Conservation (phyloP, 2,329 filamentous ascomycete species). For the Colletotrichum brevisporum region DNA sequence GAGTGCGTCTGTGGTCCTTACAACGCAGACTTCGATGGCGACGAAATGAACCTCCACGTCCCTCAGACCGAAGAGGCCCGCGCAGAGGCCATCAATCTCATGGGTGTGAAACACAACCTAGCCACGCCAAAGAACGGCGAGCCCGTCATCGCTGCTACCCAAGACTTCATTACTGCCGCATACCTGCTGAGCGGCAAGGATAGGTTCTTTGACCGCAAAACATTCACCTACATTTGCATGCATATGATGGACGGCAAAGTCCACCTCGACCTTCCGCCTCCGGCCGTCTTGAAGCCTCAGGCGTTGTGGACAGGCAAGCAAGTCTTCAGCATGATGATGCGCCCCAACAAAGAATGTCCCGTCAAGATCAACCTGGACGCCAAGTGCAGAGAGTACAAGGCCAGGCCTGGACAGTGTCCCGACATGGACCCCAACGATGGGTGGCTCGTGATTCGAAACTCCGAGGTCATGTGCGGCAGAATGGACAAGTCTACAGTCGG, state of each 20-base stretch:
- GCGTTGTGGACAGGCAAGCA: slow-evolving; percentile 97
- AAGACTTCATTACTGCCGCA: slow-evolving; percentile 98
- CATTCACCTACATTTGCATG: slow-evolving; percentile 90
- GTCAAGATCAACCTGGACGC: slow-evolving; percentile 94
- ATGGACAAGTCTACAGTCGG: slow-evolving; percentile 99
- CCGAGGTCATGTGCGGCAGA: slow-evolving; percentile 94
- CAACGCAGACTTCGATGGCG: slow-evolving; percentile 98
- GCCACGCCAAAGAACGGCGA: slow-evolving; percentile 97
- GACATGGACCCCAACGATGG: slow-evolving; percentile 90
- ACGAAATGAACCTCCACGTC: slow-evolving; percentile 99
- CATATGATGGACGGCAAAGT: slow-evolving; percentile 91
- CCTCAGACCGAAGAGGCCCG: slow-evolving; percentile 97
- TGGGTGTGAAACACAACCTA: slow-evolving; percentile 98
- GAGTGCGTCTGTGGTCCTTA: slow-evolving; percentile 99
- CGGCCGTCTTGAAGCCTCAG: slow-evolving; percentile 87
- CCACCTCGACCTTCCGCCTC: slow-evolving; percentile 87
- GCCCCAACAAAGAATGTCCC: slow-evolving; percentile 85
- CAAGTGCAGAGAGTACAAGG: slow-evolving; percentile 85
- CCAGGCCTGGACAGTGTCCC: slow-evolving; percentile 68
- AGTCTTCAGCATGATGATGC: slow-evolving; percentile 91
- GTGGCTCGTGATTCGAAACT: slow-evolving; percentile 94
- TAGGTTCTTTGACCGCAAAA: slow-evolving; percentile 88
- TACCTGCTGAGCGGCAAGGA: slow-evolving; percentile 94
- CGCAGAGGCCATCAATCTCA: slow-evolving; percentile 93
- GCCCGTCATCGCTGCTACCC: slow-evolving; percentile 98